Evolutionary conservation across 331 rosid genomes (phyloP).

Genomic region (Quercus tomentella): DNA sequence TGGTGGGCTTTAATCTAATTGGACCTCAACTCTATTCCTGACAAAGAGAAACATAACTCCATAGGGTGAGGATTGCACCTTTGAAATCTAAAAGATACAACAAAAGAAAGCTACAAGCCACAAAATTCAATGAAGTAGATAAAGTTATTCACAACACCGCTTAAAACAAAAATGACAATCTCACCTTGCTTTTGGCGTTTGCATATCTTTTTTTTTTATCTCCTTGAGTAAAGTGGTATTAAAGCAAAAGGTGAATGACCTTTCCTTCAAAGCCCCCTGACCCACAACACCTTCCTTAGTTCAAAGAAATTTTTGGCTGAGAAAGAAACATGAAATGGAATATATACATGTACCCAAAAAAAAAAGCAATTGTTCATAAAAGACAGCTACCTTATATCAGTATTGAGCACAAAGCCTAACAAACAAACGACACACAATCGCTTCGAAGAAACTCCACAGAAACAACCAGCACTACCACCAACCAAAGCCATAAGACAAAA

Average conservation of each 20-base stretch:
- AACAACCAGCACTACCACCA: slow-evolving; percentile 94
- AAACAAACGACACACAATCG: slow-evolving; percentile 51
- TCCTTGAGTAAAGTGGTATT: background rate
- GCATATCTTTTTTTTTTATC: slow-evolving; percentile 46
- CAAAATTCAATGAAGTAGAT: background rate
- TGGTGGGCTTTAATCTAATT: background rate
- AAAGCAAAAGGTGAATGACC: slow-evolving; percentile 23
- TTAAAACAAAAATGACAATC: slow-evolving; percentile 19
- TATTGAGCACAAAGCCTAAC: slow-evolving; percentile 49
- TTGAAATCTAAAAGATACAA: background rate
- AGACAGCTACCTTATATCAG: slow-evolving; percentile 41
- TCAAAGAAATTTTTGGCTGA: slow-evolving; percentile 35
- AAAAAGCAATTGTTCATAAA: slow-evolving; percentile 5
- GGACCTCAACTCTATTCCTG: background rate
- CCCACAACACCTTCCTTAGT: slow-evolving; percentile 55
- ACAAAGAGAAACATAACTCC: background rate
- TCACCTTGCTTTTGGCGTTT: slow-evolving; percentile 81
- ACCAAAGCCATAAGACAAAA: slow-evolving; percentile 40
- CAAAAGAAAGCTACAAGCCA: background rate
- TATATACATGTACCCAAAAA: slow-evolving; percentile 22
- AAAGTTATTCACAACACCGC: background rate
- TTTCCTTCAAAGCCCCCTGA: slow-evolving; percentile 38
- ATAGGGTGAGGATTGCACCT: background rate
- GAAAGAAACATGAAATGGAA: slow-evolving; percentile 44
- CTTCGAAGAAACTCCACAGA: slow-evolving; percentile 80